Percentiles rank a stretch among this genome's conserved stretches.
phyloP scores from a whole-genome alignment of 768 basidiomycete species.

The Omphalotus guepiniiformis region DNA sequence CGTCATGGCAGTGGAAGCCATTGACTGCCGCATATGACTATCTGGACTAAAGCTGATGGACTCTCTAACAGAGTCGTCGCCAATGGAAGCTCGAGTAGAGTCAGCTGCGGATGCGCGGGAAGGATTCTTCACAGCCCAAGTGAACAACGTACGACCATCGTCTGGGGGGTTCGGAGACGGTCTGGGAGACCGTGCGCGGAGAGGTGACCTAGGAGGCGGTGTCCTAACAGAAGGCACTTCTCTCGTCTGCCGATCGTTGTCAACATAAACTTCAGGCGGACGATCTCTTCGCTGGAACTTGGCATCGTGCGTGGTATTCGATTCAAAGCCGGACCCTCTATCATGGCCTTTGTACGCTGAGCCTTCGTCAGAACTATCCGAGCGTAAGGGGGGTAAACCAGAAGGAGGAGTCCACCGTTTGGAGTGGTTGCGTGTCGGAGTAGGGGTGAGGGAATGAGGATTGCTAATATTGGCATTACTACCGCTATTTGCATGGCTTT shows the following conservation, averaged over 20 bases:
- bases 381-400: conserved; percentile 45
- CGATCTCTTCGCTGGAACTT: conserved; percentile 11
- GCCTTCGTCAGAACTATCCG: conserved; percentile 52
- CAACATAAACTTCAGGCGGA: conserved; percentile 12
- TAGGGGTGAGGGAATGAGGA: conserved; percentile 23
- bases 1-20: conserved; percentile 58
- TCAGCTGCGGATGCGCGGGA: conserved; percentile 28
- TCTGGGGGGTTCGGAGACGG: conserved; percentile 18
- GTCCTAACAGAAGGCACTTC: conserved; percentile 34
- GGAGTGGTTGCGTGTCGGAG: conserved; percentile 31
- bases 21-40: conserved; percentile 50
- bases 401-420: conserved; percentile 52
- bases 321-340: background rate
- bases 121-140: conserved; percentile 21
- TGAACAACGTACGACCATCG: conserved; percentile 26
- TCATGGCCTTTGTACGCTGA: conserved; percentile 15
- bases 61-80: conserved; percentile 35
- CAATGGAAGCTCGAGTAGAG: conserved; percentile 29
- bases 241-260: conserved; percentile 28
- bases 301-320: conserved; percentile 1
- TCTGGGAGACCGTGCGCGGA: conserved; percentile 36
- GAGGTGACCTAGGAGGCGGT: conserved; percentile 48
- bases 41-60: conserved; percentile 26
- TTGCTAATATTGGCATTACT: conserved; percentile 33
- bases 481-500: background rate